These are phyloP conservation scores for Talaromyces borbonicus DNA, from an alignment of 495 filamentous ascomycete species.

Conservation along the genomic window DNA sequence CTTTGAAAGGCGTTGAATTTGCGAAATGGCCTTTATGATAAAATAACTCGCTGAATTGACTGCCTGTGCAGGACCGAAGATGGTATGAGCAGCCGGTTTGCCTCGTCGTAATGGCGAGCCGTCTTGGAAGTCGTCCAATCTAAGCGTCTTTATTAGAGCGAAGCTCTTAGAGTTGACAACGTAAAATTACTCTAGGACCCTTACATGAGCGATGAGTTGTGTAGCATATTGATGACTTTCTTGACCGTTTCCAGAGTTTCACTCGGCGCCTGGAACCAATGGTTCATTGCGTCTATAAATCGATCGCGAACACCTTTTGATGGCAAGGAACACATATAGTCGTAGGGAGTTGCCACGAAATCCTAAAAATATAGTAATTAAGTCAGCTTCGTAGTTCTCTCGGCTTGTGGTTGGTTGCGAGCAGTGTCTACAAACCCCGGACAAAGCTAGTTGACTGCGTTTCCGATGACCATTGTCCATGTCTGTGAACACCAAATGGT, in stretches of 20 bases:
- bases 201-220: slow-evolving; percentile 16
- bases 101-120: slow-evolving; percentile 27
- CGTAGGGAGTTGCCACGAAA: background rate
- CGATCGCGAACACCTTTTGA: slow-evolving; percentile 8
- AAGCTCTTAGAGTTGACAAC: slow-evolving; percentile 10
- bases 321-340: slow-evolving; percentile 7
- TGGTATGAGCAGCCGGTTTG: slow-evolving; percentile 23
- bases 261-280: slow-evolving; percentile 11
- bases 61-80: slow-evolving; percentile 31
- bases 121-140: slow-evolving; percentile 34
- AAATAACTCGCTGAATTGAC: slow-evolving; percentile 44
- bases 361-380: background rate
- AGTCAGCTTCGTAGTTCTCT: background rate
- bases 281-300: slow-evolving; percentile 15
- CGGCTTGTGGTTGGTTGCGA: background rate
- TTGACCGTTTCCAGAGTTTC: slow-evolving; percentile 9
- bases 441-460: background rate
- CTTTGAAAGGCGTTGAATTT: slow-evolving; percentile 6
- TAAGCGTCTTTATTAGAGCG: slow-evolving; percentile 12
- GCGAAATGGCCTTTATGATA: slow-evolving; percentile 28
- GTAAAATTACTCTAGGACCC: slow-evolving; percentile 15
- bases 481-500: background rate
- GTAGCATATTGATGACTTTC: slow-evolving; percentile 11
- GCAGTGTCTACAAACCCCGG: background rate
- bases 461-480: background rate